Conservation (phyloP, 768 basidiomycete genomes). For the Xanthoconium stramineum region DNA sequence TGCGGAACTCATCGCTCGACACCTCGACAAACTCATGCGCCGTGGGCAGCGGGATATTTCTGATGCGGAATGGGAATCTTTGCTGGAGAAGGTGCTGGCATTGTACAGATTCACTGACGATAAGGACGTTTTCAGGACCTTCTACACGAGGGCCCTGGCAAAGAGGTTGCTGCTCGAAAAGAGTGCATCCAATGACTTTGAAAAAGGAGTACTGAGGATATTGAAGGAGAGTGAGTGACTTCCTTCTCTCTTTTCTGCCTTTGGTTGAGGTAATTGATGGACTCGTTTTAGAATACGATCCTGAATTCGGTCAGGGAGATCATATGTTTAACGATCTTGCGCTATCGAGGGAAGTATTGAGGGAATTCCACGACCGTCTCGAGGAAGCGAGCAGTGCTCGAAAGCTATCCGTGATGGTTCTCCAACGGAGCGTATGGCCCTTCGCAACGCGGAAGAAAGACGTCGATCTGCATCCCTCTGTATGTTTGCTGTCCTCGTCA, state of each 20-base stretch:
- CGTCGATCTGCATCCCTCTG: conserved; percentile 52
- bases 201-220: conserved; percentile 79
- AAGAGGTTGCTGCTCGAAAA: conserved; percentile 81
- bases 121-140: conserved; percentile 91
- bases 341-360: conserved; percentile 70
- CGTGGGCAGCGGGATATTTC: conserved; percentile 72
- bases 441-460: conserved; percentile 53
- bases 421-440: conserved; percentile 91
- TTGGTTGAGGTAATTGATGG: conserved; percentile 14
- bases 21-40: conserved; percentile 84
- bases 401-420: conserved; percentile 71
- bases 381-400: conserved; percentile 36
- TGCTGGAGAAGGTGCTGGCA: conserved; percentile 63
- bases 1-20: conserved; percentile 90
- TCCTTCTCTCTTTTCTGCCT: too few relatives aligned
- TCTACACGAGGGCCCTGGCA: conserved; percentile 86
- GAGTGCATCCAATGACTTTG: conserved; percentile 85
- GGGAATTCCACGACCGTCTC: conserved; percentile 55
- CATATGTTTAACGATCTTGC: conserved; percentile 93
- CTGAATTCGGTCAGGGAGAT: conserved; percentile 91
- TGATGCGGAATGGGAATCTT: conserved; percentile 58
- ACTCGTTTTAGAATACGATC: conserved; percentile 72
- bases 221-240: conserved; percentile 69
- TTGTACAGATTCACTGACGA: conserved; percentile 88
- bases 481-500: conserved; percentile 28